Evolutionary conservation across 1,284 basidiomycete species (phyloP), one percentile per base, ranked within the genome.

Genomic region (Trichosporon ovoides): DNA sequence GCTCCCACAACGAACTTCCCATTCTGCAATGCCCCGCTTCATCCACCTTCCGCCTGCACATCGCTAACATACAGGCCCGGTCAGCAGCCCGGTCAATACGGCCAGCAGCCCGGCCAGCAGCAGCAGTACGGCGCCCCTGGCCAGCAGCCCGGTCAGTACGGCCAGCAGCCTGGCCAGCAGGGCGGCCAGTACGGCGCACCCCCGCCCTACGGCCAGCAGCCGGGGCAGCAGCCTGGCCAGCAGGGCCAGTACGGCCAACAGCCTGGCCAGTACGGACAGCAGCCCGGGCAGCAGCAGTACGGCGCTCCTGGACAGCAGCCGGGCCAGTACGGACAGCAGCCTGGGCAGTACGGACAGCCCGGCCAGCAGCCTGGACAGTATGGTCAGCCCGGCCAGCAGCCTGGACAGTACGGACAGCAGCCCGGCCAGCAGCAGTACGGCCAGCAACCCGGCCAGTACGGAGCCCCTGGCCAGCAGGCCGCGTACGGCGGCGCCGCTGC

Each of bases 261-360:
- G 53, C 57, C 52, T 24, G 67, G 66, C 11, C 63, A 69, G 53
- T 69, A 72, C 40, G 72, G 69, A 28, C 68, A 72, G 53, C 67
- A 65, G 40, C 67, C 58, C 20, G 68, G 67, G 3, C 69, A 69
- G 58, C 48, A 40, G 24, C 66, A 57, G 38, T 58, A 61, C 13
- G 64, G 66, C 5, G 51, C 50, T 20, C 38, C 63, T 14, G 66
- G 59, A 16, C 66, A 66, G 19, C 68, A 68, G 52, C 56, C 50
- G 12, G 58, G 60, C 40, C 54, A 68, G 55, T 68, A 71, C 38
- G 73, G 70, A 19, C 68, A 72, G 52, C 38, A 66, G 35, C 67
- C 58, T 24, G 68, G 68, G 3, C 69, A 69, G 58, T 49, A 52
- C 19, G 55, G 57, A 3, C 62, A 61, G 52, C 55, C 38, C 19